Percentiles rank a stretch among this genome's conserved stretches.
These are phyloP conservation scores for Diplodia sapinea DNA, from an alignment of 2,329 filamentous ascomycete genomes.

Conservation along the genomic window DNA sequence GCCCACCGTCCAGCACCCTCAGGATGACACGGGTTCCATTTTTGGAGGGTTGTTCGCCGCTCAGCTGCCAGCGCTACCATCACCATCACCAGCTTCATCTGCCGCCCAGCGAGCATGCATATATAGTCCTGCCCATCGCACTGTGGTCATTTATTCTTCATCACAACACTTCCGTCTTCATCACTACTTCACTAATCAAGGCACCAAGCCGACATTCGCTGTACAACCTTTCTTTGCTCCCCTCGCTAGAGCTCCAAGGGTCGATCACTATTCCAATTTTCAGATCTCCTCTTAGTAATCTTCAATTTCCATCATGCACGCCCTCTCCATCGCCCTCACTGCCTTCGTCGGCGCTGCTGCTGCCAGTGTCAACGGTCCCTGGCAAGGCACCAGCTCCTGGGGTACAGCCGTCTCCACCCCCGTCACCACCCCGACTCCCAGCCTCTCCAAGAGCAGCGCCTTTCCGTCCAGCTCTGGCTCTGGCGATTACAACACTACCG, in stretches of 20 bases:
- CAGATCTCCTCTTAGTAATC: not conserved
- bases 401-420: constrained; percentile 2
- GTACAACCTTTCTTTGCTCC: constrained; percentile 6
- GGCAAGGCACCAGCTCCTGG: constrained; percentile 16
- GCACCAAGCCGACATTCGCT: constrained; percentile 29
- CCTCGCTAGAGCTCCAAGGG: constrained; percentile 10
- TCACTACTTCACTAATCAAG: constrained; percentile 15
- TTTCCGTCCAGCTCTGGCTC: not conserved
- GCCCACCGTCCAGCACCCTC: not conserved
- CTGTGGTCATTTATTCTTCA: not conserved
- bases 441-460: not conserved
- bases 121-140: not conserved
- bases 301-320: constrained; percentile 12
- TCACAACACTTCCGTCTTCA: constrained; percentile 1
- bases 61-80: not conserved
- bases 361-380: constrained; percentile 16
- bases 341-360: constrained; percentile 21
- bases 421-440: not conserved
- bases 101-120: not conserved
- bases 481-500: not conserved
- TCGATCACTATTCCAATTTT: not conserved
- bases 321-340: constrained; percentile 14
- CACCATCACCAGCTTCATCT: too few relatives aligned
- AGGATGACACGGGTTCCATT: constrained; percentile 20
- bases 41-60: not conserved